Evolutionary conservation across 148 eudicot genomes (phyloP), one percentile per base, ranked within the genome.

Genomic region (Silene latifolia): DNA sequence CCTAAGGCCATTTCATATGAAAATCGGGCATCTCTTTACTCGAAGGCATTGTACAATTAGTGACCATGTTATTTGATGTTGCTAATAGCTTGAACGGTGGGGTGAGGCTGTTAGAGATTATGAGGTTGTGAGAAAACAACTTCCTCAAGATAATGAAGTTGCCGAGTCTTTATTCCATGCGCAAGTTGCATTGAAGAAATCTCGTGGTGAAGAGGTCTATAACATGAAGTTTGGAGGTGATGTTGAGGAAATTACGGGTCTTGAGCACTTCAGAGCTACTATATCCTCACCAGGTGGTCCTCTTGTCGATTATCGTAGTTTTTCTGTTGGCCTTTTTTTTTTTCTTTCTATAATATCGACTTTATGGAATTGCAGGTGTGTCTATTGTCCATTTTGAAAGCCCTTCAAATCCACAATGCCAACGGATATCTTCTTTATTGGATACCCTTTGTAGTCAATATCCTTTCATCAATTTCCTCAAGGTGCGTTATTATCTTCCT

Each of bases 161-260:
- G 98, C 97, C 13, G 97, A 94, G 76, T 85, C 93, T 53, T 82
- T 88, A 69, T 91, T 89, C 73, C 93, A 90, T 67, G 93, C 96
- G 17, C 91, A 91, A 88, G 90, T 90, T 74, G 89, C 91, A 54
- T 79, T 91, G 80, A 91, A 79, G 85, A 91, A 90, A 85, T 88
- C 92, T 18, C 87, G 84, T 13, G 92, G 93, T 69, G 97, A 91
- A 81, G 95, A 88, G 19, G 91, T 89, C 44, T 72, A 56, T 72
- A 89, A 89, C 76, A 74, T 91, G 97, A 93, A 88, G 67, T 88
- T 92, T 82, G 93, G 97, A 42, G 88, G 95, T 47, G 91, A 87
- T 75, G 90, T 90, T 12, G 96, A 91, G 76, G 80, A 81, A 19
- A 85, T 90, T 71, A 76, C 80, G 12, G 83, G 83, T 78, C 83